Evolutionary conservation across 2,329 filamentous ascomycete genomes (phyloP), one percentile per base, ranked within the genome.

Genomic region (Kalaharituber pfeilii): DNA sequence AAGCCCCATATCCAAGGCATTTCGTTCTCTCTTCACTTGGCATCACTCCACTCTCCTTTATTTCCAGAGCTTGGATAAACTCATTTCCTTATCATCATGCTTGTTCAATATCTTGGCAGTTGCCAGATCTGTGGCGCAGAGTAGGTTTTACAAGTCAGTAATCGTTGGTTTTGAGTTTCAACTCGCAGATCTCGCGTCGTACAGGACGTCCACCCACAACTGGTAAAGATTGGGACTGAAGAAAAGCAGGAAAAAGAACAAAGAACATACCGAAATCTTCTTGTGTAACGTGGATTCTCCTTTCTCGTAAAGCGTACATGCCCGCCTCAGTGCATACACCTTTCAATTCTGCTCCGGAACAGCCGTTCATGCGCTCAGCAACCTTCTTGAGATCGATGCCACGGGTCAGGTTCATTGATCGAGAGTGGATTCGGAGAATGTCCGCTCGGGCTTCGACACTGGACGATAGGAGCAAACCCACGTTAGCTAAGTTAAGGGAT

Each of bases 61-160:
- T 75, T 85, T 85, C 80, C 80, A 94, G 66, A 94, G 74, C 73
- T 94, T 94, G 67, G 82, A 84, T 65, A 94, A 74, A 66, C 82
- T 87, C 64, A 87, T 84, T 69, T 94, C 88, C 78, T 96, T 96
- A 71, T 98, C 91, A 66, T 96, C 91, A 69, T 96, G 91, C 77
- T 95, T 96, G 79, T 98, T 96, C 68, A 98, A 78, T 57, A 98
- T 89, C 84, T 98, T 98, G 68, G 91, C 91, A 5, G 91, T 98
- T 29, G 91, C 91, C 59, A 98, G 77, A 69, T 98, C 59, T 61
- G 24, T 50, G n/a, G 26, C 11, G 15, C 24, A 49, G 15, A 26
- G 2, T 3, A 18, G 25, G 20, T 33, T 50, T n/a, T 24, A 11
- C 11, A 8, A 36, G 29, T 18, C 20, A 42, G 18, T 9, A 49